These are phyloP conservation scores for Didymella exigua DNA, from an alignment of 2,329 filamentous ascomycete species.

Conservation along the genomic window DNA sequence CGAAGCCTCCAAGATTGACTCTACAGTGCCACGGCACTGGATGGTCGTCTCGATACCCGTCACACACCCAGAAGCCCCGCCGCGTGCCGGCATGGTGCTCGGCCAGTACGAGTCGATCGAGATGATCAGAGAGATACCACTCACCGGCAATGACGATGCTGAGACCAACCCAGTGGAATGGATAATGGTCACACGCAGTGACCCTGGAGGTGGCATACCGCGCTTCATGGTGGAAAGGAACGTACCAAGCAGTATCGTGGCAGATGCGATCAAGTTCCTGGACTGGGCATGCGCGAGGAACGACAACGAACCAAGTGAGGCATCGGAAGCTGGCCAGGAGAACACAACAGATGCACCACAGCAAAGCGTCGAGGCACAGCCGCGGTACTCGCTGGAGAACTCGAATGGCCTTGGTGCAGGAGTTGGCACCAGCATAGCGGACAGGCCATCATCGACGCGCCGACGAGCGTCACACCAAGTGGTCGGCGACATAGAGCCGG, in stretches of 20 bases:
- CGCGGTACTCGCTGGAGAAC: conserved; percentile 35
- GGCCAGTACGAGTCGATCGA: conserved; percentile 92
- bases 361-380: conserved; percentile 24
- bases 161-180: conserved; percentile 77
- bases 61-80: conserved; percentile 73
- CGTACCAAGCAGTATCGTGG: conserved; percentile 79
- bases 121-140: conserved; percentile 80
- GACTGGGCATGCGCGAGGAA: conserved; percentile 71
- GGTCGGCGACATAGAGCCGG: conserved; percentile 12
- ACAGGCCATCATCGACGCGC: conserved; percentile 30
- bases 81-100: conserved; percentile 74
- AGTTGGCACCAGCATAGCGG: conserved; percentile 46
- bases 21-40: conserved; percentile 67
- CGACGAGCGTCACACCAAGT: conserved; percentile 29
- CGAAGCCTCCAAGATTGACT: conserved; percentile 51
- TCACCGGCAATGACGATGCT: conserved; percentile 52
- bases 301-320: conserved; percentile 46
- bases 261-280: conserved; percentile 80
- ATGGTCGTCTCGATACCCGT: conserved; percentile 90
- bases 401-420: conserved; percentile 46
- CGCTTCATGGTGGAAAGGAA: conserved; percentile 90
- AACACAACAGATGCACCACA: conserved; percentile 31
- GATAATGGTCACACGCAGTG: conserved; percentile 90
- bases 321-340: not conserved
- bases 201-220: conserved; percentile 86